These are phyloP conservation scores for Medicago arabica DNA, from an alignment of 306 rosid species.

Conservation along the genomic window DNA sequence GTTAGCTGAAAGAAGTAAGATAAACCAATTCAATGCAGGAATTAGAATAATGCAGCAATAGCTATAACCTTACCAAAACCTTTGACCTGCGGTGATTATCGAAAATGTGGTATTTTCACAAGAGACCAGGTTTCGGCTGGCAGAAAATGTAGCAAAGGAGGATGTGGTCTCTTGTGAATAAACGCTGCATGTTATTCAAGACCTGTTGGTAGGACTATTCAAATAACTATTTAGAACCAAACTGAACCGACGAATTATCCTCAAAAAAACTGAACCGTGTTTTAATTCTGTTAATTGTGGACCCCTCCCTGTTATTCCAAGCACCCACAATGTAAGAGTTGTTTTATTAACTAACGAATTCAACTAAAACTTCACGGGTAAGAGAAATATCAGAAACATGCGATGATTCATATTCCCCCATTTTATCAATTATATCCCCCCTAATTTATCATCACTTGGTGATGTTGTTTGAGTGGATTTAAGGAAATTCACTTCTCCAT, in stretches of 20 bases:
- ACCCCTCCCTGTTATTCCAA: background rate
- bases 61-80: conserved; percentile 1
- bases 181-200: background rate
- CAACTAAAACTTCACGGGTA: background rate
- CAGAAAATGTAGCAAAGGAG: background rate
- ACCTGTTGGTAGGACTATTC: background rate
- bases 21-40: conserved; percentile 18
- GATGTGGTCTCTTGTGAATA: background rate
- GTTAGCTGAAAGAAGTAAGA: conserved; percentile 25
- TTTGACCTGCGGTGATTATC: conserved; percentile 1
- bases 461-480: background rate
- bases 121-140: background rate
- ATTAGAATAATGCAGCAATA: background rate
- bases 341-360: background rate
- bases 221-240: background rate
- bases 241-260: background rate
- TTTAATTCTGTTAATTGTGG: background rate
- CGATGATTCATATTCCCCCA: background rate
- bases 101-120: background rate
- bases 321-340: background rate
- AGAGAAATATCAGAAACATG: background rate
- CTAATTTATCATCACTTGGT: background rate
- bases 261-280: background rate
- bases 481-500: background rate
- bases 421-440: background rate